Base-by-base conservation (phyloP, 768 basidiomycete genomes). In the Agaricus subrufescens region DNA sequence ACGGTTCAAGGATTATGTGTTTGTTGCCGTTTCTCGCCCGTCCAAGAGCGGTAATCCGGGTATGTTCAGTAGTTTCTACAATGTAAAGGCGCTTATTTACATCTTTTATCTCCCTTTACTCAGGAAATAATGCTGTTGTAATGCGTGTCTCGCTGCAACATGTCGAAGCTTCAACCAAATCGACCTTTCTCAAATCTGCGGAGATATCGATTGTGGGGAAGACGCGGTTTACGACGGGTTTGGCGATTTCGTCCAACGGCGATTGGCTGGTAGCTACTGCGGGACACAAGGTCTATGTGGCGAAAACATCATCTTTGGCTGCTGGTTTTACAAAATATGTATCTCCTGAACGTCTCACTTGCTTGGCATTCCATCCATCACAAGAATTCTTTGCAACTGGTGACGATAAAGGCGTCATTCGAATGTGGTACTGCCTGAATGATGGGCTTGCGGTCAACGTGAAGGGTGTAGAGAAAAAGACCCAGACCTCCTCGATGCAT, bases 361-460 rank as follows among this genome's bases (percentile, higher is more conserved):
- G 90, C 67, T 75, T 97, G 43, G 84, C 90, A 4, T 89, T 91
- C 67, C 93, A 96, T 67, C 96, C 96, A 2, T 78, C 75, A 50
- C 88, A 97, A 60, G 91, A 95, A 54, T 95, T 90, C 70, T 97
- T 98, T 68, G 97, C 94, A 3, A 97, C 96, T 0, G 97, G 97
- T 26, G 95, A 98, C 64, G 77, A 75, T 23, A 84, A 84, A 60
- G 97, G 97, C 53, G 77, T 82, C 60, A 87, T 99, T 46, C 81
- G 91, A 34, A 68, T 98, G 7, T 98, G 96, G 94, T 94, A 97
- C 68, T 96, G 93, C 69, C 77, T 96, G 15, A 82, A 86, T 59
- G 81, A 87, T 63, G 75, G 75, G 25, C 65, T 79, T 26, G 71
- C 75, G 10, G 64, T 72, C 15, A 79, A 79, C 63, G 76, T 77